Evolutionary conservation across 192 early-diverging fungal genomes (phyloP).

Genomic region (Coemansia sp.): DNA sequence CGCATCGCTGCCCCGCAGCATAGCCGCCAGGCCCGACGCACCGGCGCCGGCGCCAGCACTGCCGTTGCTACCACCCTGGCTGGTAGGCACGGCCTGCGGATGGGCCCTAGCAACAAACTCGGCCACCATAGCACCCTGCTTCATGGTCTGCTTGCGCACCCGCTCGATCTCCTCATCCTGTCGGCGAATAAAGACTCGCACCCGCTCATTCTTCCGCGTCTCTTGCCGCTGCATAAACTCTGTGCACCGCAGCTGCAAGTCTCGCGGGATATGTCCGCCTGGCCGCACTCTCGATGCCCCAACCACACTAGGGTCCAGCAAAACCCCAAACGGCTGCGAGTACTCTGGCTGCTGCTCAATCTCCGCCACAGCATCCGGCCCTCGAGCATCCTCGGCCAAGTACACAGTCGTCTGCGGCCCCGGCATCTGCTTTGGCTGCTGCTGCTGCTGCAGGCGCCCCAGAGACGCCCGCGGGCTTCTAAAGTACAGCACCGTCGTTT

Average conservation of each 20-base stretch:
- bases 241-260: slow-evolving; percentile 22
- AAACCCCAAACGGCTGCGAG: slow-evolving; percentile 36
- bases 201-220: slow-evolving; percentile 29
- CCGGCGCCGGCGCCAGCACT: slow-evolving; percentile 6
- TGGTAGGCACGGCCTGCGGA: slow-evolving; percentile 9
- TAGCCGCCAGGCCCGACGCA: slow-evolving; percentile 38
- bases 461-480: background rate
- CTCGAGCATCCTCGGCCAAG: slow-evolving; percentile 15
- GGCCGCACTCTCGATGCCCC: background rate
- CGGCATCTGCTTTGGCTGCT: slow-evolving; percentile 17
- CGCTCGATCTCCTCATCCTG: slow-evolving; percentile 38
- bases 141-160: slow-evolving; percentile 9
- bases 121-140: slow-evolving; percentile 25
- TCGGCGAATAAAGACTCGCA: slow-evolving; percentile 27
- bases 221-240: slow-evolving; percentile 34
- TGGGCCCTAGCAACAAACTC: slow-evolving; percentile 17
- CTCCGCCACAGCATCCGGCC: slow-evolving; percentile 5
- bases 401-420: slow-evolving; percentile 15
- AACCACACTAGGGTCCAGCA: slow-evolving; percentile 11
- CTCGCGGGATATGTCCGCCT: slow-evolving; percentile 27
- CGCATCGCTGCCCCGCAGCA: slow-evolving; percentile 19
- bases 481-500: slow-evolving; percentile 29
- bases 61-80: background rate
- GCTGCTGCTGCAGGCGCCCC: slow-evolving; percentile 6
- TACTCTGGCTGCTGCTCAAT: slow-evolving; percentile 25